These are phyloP conservation scores for Aureobasidium leucospermi DNA, from an alignment of 2,329 filamentous ascomycete genomes.

Conservation along the genomic window DNA sequence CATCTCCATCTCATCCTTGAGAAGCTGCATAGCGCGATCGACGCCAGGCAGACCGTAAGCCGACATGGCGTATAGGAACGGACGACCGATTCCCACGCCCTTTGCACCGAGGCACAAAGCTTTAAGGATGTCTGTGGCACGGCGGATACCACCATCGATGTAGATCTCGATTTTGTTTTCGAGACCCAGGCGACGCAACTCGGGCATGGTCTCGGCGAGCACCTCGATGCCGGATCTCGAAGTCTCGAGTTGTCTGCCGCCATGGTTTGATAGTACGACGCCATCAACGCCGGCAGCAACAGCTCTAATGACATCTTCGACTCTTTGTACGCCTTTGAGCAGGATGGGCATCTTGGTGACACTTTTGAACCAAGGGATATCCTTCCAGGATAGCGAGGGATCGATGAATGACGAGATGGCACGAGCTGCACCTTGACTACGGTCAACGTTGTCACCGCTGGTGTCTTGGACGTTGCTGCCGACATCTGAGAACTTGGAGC, in stretches of 20 bases:
- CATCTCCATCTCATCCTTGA: constrained; percentile 98
- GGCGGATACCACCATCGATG: constrained; percentile 82
- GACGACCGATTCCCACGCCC: constrained; percentile 87
- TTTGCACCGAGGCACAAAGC: constrained; percentile 85
- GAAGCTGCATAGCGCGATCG: constrained; percentile 81
- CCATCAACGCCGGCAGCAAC: constrained; percentile 65
- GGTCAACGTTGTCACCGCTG: constrained; percentile 66
- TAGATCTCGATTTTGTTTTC: constrained; percentile 70
- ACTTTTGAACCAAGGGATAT: constrained; percentile 75
- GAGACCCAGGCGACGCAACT: constrained; percentile 65
- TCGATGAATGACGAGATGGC: constrained; percentile 98
- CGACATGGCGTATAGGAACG: constrained; percentile 94
- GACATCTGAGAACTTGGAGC: constrained; percentile 64
- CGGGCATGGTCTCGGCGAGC: constrained; percentile 86
- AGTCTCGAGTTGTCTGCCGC: constrained; percentile 88
- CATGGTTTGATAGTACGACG: constrained; percentile 93
- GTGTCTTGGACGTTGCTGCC: constrained; percentile 72
- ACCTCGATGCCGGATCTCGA: constrained; percentile 84
- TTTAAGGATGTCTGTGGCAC: constrained; percentile 92
- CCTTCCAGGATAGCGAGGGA: constrained; percentile 84
- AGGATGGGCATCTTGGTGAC: constrained; percentile 94
- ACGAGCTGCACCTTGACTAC: constrained; percentile 82
- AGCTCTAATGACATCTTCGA: constrained; percentile 89
- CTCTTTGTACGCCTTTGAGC: constrained; percentile 91
- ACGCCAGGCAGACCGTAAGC: constrained; percentile 83